These are phyloP conservation scores for Diaporthe citrichinensis DNA, from an alignment of 2,329 filamentous ascomycete genomes.

Conservation along the genomic window DNA sequence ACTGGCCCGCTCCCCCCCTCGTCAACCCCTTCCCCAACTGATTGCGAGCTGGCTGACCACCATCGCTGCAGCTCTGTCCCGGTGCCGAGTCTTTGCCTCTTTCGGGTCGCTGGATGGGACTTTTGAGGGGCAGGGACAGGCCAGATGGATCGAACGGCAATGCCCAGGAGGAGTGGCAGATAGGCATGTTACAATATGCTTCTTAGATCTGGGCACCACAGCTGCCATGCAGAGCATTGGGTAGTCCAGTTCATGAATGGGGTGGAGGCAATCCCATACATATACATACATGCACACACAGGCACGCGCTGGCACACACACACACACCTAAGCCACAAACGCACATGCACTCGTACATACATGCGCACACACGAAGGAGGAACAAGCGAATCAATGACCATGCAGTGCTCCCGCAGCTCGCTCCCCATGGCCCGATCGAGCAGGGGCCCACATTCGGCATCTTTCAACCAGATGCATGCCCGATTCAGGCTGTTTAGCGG, in stretches of 20 bases:
- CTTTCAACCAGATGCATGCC: neutral
- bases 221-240: constrained; percentile 5
- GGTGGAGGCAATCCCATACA: neutral
- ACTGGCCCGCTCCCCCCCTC: neutral
- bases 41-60: constrained; percentile 16
- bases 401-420: neutral
- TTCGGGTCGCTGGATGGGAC: constrained; percentile 1
- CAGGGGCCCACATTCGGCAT: neutral
- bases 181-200: neutral
- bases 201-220: constrained; percentile 12
- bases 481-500: constrained; percentile 19
- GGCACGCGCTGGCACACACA: neutral
- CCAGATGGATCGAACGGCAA: constrained; percentile 20
- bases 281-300: neutral
- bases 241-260: neutral
- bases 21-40: neutral
- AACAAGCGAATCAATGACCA: neutral
- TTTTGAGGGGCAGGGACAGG: neutral
- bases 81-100: constrained; percentile 22
- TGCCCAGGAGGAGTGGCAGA: neutral
- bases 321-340: neutral
- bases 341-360: constrained; percentile 1
- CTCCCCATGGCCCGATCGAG: constrained; percentile 9
- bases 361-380: neutral
- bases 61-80: constrained; percentile 20